These are phyloP conservation scores for Calophaca sinica DNA, from an alignment of 306 rosid species.

Conservation along the genomic window DNA sequence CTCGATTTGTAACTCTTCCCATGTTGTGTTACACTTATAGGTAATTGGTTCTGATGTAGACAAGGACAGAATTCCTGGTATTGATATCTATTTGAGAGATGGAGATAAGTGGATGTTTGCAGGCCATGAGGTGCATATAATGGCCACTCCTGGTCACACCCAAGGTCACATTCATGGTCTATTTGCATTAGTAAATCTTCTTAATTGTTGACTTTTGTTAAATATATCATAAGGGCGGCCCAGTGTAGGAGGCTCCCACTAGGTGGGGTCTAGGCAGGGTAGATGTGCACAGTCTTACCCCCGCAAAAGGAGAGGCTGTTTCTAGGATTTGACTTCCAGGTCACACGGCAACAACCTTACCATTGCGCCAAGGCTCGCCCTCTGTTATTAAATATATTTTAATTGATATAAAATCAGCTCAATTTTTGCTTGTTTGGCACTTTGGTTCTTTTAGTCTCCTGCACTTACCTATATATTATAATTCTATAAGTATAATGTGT, in stretches of 20 bases:
- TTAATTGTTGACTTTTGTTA: neutral
- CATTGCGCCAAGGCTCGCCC: too few relatives aligned
- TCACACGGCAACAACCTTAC: too few relatives aligned
- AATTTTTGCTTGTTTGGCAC: slow-evolving; percentile 13
- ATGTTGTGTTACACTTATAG: slow-evolving; percentile 49
- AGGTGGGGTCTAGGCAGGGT: too few relatives aligned
- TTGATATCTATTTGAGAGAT: slow-evolving; percentile 84
- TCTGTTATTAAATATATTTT: slow-evolving; percentile 12
- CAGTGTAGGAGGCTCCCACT: too few relatives aligned
- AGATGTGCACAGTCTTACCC: too few relatives aligned
- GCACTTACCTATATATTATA: neutral
- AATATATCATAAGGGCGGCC: too few relatives aligned
- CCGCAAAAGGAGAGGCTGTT: too few relatives aligned
- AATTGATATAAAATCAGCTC: slow-evolving; percentile 1
- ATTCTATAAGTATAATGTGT: neutral
- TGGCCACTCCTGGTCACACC: slow-evolving; percentile 97
- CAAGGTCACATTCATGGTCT: slow-evolving; percentile 63
- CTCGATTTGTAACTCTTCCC: slow-evolving; percentile 18
- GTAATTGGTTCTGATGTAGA: slow-evolving; percentile 91
- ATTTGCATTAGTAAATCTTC: slow-evolving; percentile 30
- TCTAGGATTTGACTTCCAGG: too few relatives aligned
- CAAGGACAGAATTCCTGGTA: slow-evolving; percentile 83
- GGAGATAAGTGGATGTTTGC: slow-evolving; percentile 99
- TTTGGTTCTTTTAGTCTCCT: slow-evolving; percentile 23
- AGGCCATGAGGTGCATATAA: slow-evolving; percentile 89